Conservation (phyloP, 768 basidiomycete genomes). For the Mycena filopes region DNA sequence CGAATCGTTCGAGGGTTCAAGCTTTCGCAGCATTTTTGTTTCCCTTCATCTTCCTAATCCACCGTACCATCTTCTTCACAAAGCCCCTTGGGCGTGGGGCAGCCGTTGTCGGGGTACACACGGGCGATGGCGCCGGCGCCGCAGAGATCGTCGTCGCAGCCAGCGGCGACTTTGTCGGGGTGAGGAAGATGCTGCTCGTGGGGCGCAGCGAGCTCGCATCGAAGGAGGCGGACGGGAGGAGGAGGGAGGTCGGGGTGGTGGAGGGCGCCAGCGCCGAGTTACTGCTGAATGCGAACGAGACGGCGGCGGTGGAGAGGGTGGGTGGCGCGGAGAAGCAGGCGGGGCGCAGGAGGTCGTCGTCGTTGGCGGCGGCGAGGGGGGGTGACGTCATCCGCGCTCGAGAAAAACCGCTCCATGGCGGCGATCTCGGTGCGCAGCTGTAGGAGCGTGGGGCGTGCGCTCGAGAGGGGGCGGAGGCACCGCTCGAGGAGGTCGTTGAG, state of each 20-base stretch:
- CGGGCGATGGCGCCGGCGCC: too few species aligned
- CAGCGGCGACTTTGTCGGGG: too few species aligned
- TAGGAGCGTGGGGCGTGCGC: conserved; percentile 52
- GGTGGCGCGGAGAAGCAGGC: neutral
- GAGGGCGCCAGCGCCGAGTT: neutral
- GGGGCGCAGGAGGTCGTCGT: neutral
- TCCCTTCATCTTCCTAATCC: too few species aligned
- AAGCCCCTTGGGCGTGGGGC: too few species aligned
- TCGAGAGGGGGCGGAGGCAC: conserved; percentile 59
- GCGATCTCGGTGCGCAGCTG: conserved; percentile 56
- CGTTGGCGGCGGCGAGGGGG: too few species aligned
- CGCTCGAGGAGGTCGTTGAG: conserved; percentile 61
- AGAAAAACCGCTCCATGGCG: conserved; percentile 52
- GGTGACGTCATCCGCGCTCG: neutral
- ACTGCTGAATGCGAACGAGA: conserved; percentile 4
- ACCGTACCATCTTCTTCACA: too few species aligned
- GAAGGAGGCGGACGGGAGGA: neutral
- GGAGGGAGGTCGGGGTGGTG: neutral
- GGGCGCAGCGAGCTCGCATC: neutral
- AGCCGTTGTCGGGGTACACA: too few species aligned
- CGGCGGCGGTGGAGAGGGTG: neutral
- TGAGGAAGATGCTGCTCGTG: neutral
- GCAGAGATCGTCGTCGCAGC: too few species aligned
- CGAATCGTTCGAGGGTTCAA: too few species aligned
- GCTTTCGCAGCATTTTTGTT: too few species aligned